Evolutionary conservation across 768 basidiomycete genomes (phyloP), one percentile per base, ranked within the genome.

Genomic region (Plicaturopsis crispa): DNA sequence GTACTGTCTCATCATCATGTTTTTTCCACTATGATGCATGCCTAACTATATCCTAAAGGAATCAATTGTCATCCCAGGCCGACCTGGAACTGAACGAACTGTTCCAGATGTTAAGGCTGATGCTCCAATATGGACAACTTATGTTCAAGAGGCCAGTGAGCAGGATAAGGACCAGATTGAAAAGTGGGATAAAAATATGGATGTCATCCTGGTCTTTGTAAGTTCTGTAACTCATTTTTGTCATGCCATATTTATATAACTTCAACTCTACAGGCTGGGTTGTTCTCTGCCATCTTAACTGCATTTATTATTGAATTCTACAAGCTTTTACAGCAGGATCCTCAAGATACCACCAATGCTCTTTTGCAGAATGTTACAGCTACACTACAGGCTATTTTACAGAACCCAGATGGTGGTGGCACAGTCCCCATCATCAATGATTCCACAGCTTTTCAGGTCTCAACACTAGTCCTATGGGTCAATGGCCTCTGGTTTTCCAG

Each of bases 401-500:
- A 49, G 42, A 42, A 47, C 44, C 12, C 31, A 12, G 31, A 33
- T 22, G 16, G 7, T 5, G 16, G 10, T 30, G 17, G 31, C 6
- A 43, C 50, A 35, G 24, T 31, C n/a, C n/a, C n/a, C n/a, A n/a
- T n/a, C n/a, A n/a, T n/a, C n/a, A n/a, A n/a, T n/a, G n/a, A n/a
- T n/a, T n/a, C n/a, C 6, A 20, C 33, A 14, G 17, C 3, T 6
- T 50, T 45, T 35, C 21, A 20, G 8, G 35, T 45, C 13, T 39
- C 41, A 11, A 13, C 34, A 24, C 23, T 12, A 21, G 17, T 10
- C 20, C 19, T 50, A 47, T 65, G 62, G 57, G 66, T 69, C 2
- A 70, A 69, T 39, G 67, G 67, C 2, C 55, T 69, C 6, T 70
- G 69, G 69, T 69, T 70, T 44, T 58, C 63, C 11, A 63, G 65